A percentile compares a stretch with the other conserved stretches of the same genome.
Evolutionary conservation across 176 grass and related monocot genomes (phyloP).

Genomic region (Rhynchospora tenuis): DNA sequence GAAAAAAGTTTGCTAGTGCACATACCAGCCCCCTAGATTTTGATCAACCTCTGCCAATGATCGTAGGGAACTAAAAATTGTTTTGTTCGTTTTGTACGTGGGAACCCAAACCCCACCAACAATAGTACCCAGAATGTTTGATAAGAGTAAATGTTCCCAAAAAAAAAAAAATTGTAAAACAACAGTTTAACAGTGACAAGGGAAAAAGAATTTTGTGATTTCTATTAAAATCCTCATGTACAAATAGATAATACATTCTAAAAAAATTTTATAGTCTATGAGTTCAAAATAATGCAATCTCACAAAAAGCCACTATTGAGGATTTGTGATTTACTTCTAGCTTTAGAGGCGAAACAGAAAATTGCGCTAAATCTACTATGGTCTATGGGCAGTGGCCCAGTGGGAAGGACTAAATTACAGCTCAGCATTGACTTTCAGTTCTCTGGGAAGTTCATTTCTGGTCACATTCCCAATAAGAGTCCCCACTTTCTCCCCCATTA

Average conservation of each 20-base stretch:
- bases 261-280: background rate
- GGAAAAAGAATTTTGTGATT: background rate
- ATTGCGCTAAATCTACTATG: background rate
- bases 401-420: conserved; percentile 24
- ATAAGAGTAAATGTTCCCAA: background rate
- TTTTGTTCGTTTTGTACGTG: background rate
- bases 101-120: background rate
- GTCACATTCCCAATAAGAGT: conserved; percentile 51
- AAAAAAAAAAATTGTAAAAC: background rate
- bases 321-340: background rate
- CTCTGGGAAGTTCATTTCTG: conserved; percentile 20
- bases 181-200: background rate
- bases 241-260: background rate
- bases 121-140: background rate
- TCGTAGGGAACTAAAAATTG: background rate
- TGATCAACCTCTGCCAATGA: too few relatives aligned
- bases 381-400: too few relatives aligned
- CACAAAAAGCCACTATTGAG: background rate
- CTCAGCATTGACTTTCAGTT: conserved; percentile 37
- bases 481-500: conserved; percentile 84
- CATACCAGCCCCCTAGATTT: too few relatives aligned
- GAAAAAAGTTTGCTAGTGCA: too few relatives aligned
- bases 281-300: background rate
- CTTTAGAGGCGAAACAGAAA: background rate
- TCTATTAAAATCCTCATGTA: background rate